These are phyloP conservation scores for Leccinum pachyderme DNA, from an alignment of 1,284 basidiomycete genomes.

Conservation along the genomic window DNA sequence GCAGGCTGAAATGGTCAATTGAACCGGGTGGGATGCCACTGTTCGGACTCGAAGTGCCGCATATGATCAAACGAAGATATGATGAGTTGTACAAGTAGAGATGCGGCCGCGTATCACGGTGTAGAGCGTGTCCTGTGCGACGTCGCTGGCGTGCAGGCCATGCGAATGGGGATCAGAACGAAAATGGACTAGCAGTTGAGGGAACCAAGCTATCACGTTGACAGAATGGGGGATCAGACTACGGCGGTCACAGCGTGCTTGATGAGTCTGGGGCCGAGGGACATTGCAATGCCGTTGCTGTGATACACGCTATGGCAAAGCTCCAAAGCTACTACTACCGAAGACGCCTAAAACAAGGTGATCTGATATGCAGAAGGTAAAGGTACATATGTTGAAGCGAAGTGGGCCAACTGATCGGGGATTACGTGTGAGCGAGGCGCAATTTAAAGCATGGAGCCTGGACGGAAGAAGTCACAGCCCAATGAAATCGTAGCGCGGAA, in stretches of 20 bases:
- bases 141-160: constrained; percentile 17
- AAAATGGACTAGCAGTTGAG: constrained; percentile 14
- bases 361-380: constrained; percentile 17
- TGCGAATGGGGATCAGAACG: constrained; percentile 17
- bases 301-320: constrained; percentile 7
- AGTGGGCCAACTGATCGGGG: constrained; percentile 17
- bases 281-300: constrained; percentile 19
- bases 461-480: constrained; percentile 11
- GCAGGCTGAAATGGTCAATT: constrained; percentile 15
- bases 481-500: constrained; percentile 21
- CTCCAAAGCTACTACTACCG: constrained; percentile 23
- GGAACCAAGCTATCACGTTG: constrained; percentile 5
- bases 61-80: constrained; percentile 9
- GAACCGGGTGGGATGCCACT: constrained; percentile 8
- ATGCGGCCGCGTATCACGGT: constrained; percentile 16
- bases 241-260: not conserved
- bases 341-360: constrained; percentile 19
- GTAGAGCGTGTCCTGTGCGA: constrained; percentile 12
- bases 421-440: constrained; percentile 27
- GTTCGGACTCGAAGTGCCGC: not conserved
- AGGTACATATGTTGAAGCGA: constrained; percentile 4
- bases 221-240: constrained; percentile 19
- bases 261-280: constrained; percentile 14
- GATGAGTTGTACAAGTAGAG: constrained; percentile 1
- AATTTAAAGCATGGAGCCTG: constrained; percentile 2